phyloP scores from a whole-genome alignment of 352 stramenopile species.

The Plasmopara muralis region DNA sequence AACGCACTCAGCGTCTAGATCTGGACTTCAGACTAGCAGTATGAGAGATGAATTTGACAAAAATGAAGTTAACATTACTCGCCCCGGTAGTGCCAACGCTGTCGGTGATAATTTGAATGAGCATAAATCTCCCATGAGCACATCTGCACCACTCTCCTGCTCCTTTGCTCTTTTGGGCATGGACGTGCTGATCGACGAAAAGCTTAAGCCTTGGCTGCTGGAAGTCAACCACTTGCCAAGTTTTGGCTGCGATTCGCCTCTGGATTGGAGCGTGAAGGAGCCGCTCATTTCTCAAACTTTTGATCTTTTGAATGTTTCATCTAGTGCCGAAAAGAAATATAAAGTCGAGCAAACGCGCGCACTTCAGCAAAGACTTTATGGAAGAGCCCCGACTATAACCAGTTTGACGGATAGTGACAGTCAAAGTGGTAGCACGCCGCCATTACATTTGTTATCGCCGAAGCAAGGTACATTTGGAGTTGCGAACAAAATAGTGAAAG shows the following conservation, averaged over 20 bases:
- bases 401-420: constrained; percentile 15
- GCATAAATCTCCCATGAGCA: constrained; percentile 1
- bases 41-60: constrained; percentile 4
- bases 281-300: constrained; percentile 91
- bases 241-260: constrained; percentile 91
- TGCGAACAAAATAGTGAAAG: constrained; percentile 14
- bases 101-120: constrained; percentile 1
- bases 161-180: constrained; percentile 93
- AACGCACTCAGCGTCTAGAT: constrained; percentile 32
- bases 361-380: constrained; percentile 61
- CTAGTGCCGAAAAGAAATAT: constrained; percentile 75
- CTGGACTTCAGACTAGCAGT: constrained; percentile 6
- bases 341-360: constrained; percentile 55
- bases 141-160: constrained; percentile 31
- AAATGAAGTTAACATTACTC: constrained; percentile 2
- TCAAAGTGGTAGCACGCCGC: constrained; percentile 17
- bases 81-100: constrained; percentile 15
- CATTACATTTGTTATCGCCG: constrained; percentile 9
- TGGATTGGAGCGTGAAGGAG: constrained; percentile 95
- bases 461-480: constrained; percentile 8
- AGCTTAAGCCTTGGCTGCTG: constrained; percentile 93
- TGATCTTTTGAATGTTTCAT: constrained; percentile 75
- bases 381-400: constrained; percentile 13
- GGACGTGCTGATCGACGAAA: constrained; percentile 94
- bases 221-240: constrained; percentile 97